Evolutionary conservation across 2,329 filamentous ascomycete species (phyloP), one percentile per base, ranked within the genome.

Genomic region (Bipolaris sorokiniana): DNA sequence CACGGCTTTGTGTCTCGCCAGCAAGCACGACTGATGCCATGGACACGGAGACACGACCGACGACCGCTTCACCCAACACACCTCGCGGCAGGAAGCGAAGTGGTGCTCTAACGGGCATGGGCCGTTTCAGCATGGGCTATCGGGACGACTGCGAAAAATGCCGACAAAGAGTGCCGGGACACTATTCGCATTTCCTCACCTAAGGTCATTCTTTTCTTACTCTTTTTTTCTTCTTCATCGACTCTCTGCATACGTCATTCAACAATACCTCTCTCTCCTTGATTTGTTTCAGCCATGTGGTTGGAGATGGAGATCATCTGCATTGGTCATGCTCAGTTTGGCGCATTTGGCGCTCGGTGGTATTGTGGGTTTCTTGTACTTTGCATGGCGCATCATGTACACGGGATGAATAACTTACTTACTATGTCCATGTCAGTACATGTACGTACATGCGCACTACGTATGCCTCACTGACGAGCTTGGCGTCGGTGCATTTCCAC

Each of bases 131-230:
- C 58, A 81, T 83, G 77, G 81, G 81, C 13, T 83, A 78, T 60
- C 70, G 80, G 26, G 76, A 80, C 10, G 80, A 83, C 59, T 83
- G 81, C 62, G 78, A 81, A 45, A 82, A 82, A 66, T 83, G 81
- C 62, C 71, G 74, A 51, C 69, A 74, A 58, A 68, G 76, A 51
- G 77, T 82, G n/a, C 80, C 80, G 1, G 81, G 81, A 0, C 80
- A 83, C 56, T 81, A 81, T 71, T 80, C 79, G 54, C 80, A 82
- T 62, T 81, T 81, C 56, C 58, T 80, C 16, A 64, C 73, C 7
- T 62, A 38, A 53, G 6, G 36, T 11, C 16, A 10, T n/a, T 23
- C 13, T 20, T 48, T 26, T 26, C 6, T 16, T 18, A 28, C 20
- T 37, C 11, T 28, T n/a, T 15, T 26, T 48, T 13, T n/a, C n/a